These are phyloP conservation scores for Epipyxis sp. DNA, from an alignment of 108 stramenopile species.

Conservation along the genomic window DNA sequence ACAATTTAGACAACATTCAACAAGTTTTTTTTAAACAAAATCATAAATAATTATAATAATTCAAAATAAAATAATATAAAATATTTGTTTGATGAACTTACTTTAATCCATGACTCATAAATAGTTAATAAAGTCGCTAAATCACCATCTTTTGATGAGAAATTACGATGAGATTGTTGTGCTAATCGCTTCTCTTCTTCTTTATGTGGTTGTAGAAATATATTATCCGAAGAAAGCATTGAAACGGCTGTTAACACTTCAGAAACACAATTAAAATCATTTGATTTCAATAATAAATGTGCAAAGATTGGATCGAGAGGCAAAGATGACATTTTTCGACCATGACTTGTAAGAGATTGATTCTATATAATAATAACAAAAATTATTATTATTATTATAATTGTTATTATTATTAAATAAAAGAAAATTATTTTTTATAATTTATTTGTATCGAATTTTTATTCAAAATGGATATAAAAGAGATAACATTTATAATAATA, in stretches of 20 bases:
- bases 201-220: conserved; percentile 43
- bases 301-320: conserved; percentile 54
- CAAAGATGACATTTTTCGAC: conserved; percentile 41
- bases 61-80: no score
- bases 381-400: no score
- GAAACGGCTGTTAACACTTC: conserved; percentile 55
- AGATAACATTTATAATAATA: no score
- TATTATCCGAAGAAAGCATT: conserved; percentile 49
- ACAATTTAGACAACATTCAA: no score
- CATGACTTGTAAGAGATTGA: conserved; percentile 37
- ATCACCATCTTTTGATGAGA: conserved; percentile 45
- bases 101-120: conserved; percentile 43
- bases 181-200: conserved; percentile 38
- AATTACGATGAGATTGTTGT: conserved; percentile 28
- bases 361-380: no score
- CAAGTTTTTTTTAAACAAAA: no score
- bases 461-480: no score
- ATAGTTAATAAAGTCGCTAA: conserved; percentile 40
- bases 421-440: no score
- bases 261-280: conserved; percentile 31
- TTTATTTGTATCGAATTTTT: no score
- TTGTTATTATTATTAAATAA: no score
- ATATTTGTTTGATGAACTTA: no score
- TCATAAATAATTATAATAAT: no score
- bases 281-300: conserved; percentile 40